phyloP scores from a whole-genome alignment of 495 filamentous ascomycete genomes.

The Pseudoneurospora amorphoporcata region DNA sequence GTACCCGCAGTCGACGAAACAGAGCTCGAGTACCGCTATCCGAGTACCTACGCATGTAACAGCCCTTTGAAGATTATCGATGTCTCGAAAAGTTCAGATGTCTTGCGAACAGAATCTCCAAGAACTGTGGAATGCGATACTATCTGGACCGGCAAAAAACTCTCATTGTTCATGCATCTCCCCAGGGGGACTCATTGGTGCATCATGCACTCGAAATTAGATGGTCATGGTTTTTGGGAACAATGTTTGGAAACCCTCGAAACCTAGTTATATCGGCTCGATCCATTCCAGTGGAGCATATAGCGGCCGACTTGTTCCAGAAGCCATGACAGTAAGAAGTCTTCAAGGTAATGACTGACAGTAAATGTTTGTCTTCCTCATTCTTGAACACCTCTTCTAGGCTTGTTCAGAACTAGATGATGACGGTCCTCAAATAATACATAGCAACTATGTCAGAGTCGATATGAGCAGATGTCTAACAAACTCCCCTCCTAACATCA shows the following conservation, averaged over 20 bases:
- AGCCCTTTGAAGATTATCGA: background rate
- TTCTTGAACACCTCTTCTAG: background rate
- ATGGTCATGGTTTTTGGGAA: background rate
- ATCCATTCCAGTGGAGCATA: background rate
- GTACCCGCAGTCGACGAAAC: background rate
- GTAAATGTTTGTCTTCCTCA: background rate
- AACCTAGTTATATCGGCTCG: background rate
- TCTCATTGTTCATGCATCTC: background rate
- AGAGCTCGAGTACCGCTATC: background rate
- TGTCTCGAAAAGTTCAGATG: background rate
- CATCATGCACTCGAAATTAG: background rate
- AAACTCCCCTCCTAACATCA: background rate
- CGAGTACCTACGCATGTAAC: background rate
- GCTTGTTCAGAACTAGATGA: too few relatives aligned
- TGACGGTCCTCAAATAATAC: too few relatives aligned
- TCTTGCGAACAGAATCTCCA: background rate
- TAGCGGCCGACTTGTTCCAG: background rate
- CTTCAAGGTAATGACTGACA: background rate
- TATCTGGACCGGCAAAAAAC: background rate
- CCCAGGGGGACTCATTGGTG: background rate
- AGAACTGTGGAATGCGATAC: background rate
- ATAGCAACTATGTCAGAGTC: background rate
- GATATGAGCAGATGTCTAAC: background rate
- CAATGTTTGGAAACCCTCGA: background rate
- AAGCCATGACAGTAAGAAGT: background rate